Evolutionary conservation across 495 filamentous ascomycete genomes (phyloP).

Genomic region (Clohesyomyces aquaticus): DNA sequence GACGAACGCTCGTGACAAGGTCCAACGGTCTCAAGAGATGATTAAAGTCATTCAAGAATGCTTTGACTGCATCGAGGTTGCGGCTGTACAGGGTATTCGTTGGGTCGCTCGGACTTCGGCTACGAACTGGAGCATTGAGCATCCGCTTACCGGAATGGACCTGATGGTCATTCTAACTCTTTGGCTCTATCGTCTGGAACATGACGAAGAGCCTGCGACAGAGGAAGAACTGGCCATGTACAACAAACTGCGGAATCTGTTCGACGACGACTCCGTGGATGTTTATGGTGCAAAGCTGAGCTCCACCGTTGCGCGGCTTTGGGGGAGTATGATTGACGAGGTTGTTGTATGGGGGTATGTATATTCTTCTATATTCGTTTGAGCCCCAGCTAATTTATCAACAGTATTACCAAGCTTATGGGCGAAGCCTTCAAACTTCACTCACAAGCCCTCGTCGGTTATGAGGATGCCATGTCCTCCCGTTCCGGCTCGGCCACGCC

Average conservation of each 20-base stretch:
- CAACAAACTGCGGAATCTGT: constrained; percentile 88
- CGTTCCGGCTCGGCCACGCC: constrained; percentile 44
- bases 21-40: constrained; percentile 96
- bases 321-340: constrained; percentile 98
- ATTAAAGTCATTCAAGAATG: constrained; percentile 97
- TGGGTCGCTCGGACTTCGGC: constrained; percentile 97
- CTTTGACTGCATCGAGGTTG: constrained; percentile 97
- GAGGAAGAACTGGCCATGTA: constrained; percentile 94
- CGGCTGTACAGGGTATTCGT: constrained; percentile 89
- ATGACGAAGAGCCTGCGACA: constrained; percentile 91
- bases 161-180: constrained; percentile 98
- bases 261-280: constrained; percentile 86
- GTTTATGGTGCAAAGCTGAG: constrained; percentile 79
- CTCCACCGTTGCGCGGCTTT: constrained; percentile 88
- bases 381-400: constrained; percentile 27
- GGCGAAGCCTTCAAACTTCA: constrained; percentile 98
- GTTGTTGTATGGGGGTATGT: constrained; percentile 97
- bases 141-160: constrained; percentile 94
- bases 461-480: constrained; percentile 70
- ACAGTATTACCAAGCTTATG: constrained; percentile 94
- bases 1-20: constrained; percentile 87
- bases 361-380: constrained; percentile 10
- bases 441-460: constrained; percentile 89
- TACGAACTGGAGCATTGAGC: constrained; percentile 99
- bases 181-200: constrained; percentile 98